Conservation (phyloP, 495 filamentous ascomycete species). For the Tuber aestivum region DNA sequence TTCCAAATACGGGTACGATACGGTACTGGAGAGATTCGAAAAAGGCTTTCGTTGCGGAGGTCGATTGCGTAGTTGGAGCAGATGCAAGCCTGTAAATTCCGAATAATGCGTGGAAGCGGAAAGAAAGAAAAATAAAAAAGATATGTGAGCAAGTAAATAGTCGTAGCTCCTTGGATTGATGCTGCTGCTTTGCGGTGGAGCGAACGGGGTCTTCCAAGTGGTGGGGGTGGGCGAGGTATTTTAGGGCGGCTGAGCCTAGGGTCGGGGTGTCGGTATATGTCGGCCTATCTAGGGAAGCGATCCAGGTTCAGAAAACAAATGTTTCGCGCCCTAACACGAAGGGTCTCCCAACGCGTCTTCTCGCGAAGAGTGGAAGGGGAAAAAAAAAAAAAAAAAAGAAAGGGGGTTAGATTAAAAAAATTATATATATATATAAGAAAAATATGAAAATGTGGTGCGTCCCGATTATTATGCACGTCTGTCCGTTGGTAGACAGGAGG, state of each 20-base stretch:
- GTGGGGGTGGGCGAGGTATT: constrained; percentile 40
- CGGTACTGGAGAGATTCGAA: not conserved
- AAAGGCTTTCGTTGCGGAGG: not conserved
- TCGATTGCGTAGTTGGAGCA: not conserved
- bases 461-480: constrained; percentile 35
- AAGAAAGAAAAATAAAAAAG: constrained; percentile 30
- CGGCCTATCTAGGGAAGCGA: constrained; percentile 24
- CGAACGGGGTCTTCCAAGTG: constrained; percentile 23
- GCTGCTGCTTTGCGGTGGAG: not conserved
- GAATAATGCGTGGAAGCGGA: constrained; percentile 10
- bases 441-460: constrained; percentile 6
- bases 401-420: not conserved
- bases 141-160: constrained; percentile 36
- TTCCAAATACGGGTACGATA: not conserved
- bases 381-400: not conserved
- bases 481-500: constrained; percentile 4
- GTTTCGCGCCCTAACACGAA: constrained; percentile 37
- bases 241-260: constrained; percentile 36
- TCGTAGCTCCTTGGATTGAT: constrained; percentile 1
- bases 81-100: not conserved
- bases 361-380: constrained; percentile 4
- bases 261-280: constrained; percentile 19
- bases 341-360: constrained; percentile 33
- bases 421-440: too few species aligned
- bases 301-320: constrained; percentile 33